Evolutionary conservation across 306 rosid species (phyloP), one percentile per base, ranked within the genome.

Genomic region (Quercus rubra): DNA sequence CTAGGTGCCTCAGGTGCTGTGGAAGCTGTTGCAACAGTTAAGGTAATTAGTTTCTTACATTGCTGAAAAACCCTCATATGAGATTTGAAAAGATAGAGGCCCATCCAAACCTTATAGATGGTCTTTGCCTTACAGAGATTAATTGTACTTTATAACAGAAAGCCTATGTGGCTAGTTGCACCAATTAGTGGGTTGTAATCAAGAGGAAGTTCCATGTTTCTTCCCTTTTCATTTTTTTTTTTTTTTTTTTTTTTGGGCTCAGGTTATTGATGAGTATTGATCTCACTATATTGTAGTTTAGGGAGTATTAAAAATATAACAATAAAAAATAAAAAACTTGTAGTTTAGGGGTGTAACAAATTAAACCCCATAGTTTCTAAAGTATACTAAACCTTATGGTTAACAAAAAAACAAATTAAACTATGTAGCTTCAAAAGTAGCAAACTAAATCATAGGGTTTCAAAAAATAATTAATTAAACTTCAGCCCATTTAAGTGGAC

Each of bases 1-100:
- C 92, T 95, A 71, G 99, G 99, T 76, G 99, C 97, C 56, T 90
- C 99, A 69, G 98, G 99, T 55, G 98, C 87, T 33, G 98, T 95
- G 31, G 99, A 95, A 88, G 99, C 98, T 52, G 96, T 95, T 75
- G 99, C 98, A 55, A 87, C 98, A 72, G 52, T 95, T 62, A 97
- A 92, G 97, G 99, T 94, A n/a, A 71, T 49, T 46, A 12, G 54
- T 25, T 61, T 30, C 15, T 61, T 33, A 25, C 25, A 61, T 27
- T 25, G n/a, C 38, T 27, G 41, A 21, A 58, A 58, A 21, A 11
- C 64, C 0, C 30, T 58, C 5, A 58, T n/a, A 23, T 58, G 69
- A 17, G 69, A 62, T 27, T 61, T 27, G 38, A 62, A 61, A 59
- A 59, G 66, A 10, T 59, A 4, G 66, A 59, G 7, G 28, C 28